phyloP scores from a whole-genome alignment of 768 basidiomycete genomes.

The Chlorophyllum brunneum region DNA sequence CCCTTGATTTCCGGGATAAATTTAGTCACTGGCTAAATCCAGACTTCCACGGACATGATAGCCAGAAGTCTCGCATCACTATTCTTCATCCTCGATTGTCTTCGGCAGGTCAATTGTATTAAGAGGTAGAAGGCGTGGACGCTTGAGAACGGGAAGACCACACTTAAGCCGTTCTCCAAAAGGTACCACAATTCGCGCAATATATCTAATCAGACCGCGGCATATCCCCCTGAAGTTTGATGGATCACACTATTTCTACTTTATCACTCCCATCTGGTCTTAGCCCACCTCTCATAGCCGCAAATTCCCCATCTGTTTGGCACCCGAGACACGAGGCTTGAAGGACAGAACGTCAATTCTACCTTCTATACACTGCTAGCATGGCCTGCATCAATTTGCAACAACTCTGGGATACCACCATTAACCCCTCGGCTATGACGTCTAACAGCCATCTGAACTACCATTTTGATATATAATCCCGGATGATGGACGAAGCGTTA shows the following conservation, averaged over 20 bases:
- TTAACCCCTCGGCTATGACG: constrained; percentile 7
- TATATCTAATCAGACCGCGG: too few species aligned
- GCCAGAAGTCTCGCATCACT: too few species aligned
- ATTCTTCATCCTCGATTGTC: too few species aligned
- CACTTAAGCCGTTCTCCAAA: too few species aligned
- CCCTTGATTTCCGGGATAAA: not conserved
- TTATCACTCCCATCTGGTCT: not conserved
- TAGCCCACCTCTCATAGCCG: not conserved
- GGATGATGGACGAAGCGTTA: not conserved
- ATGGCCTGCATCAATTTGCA: not conserved
- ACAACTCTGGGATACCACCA: not conserved
- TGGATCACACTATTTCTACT: not conserved
- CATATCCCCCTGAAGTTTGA: too few species aligned
- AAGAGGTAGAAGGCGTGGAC: too few species aligned
- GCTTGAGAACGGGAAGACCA: too few species aligned
- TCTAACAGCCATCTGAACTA: not conserved
- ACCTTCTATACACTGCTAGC: not conserved
- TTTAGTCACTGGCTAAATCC: not conserved
- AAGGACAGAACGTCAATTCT: too few species aligned
- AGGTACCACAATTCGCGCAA: too few species aligned
- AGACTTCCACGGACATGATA: not conserved
- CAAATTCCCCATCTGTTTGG: not conserved
- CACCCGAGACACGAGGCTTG: not conserved
- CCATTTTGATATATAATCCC: not conserved
- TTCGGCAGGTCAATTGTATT: too few species aligned